These are phyloP conservation scores for Metschnikowia noctiluminum DNA, from an alignment of 805 yeast genomes.

Conservation along the genomic window DNA sequence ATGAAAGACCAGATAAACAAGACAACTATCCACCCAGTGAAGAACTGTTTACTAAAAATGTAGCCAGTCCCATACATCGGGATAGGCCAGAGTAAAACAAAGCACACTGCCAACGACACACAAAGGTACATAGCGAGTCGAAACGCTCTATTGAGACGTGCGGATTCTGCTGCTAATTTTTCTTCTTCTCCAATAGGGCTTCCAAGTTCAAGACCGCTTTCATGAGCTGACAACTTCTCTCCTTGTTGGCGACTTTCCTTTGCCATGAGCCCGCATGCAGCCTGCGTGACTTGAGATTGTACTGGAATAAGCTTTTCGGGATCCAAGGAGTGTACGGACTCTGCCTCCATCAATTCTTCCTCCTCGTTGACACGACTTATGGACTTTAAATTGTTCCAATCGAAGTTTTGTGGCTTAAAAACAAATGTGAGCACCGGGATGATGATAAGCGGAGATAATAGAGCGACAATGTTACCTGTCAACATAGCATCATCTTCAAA, in stretches of 20 bases:
- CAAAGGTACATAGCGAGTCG: conserved; percentile 61
- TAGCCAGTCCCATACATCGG: conserved; percentile 85
- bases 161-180: conserved; percentile 40
- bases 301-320: conserved; percentile 28
- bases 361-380: conserved; percentile 71
- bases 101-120: conserved; percentile 53
- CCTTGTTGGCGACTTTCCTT: conserved; percentile 18
- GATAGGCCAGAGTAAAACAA: conserved; percentile 85
- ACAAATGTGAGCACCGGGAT: conserved; percentile 61
- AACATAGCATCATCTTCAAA: conserved; percentile 87
- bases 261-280: conserved; percentile 34
- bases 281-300: conserved; percentile 26
- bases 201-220: no score
- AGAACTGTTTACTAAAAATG: conserved; percentile 68
- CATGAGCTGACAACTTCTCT: no score
- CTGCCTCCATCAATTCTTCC: conserved; percentile 53
- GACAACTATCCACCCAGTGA: conserved; percentile 86
- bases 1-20: conserved; percentile 78
- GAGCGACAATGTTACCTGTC: conserved; percentile 81
- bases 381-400: conserved; percentile 59
- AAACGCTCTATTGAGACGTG: conserved; percentile 51
- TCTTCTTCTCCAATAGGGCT: no score
- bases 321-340: conserved; percentile 13
- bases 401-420: conserved; percentile 69
- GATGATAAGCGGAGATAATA: conserved; percentile 67